Evolutionary conservation across 2,329 filamentous ascomycete genomes (phyloP), one percentile per base, ranked within the genome.

Genomic region (Botrytis hyacinthi): DNA sequence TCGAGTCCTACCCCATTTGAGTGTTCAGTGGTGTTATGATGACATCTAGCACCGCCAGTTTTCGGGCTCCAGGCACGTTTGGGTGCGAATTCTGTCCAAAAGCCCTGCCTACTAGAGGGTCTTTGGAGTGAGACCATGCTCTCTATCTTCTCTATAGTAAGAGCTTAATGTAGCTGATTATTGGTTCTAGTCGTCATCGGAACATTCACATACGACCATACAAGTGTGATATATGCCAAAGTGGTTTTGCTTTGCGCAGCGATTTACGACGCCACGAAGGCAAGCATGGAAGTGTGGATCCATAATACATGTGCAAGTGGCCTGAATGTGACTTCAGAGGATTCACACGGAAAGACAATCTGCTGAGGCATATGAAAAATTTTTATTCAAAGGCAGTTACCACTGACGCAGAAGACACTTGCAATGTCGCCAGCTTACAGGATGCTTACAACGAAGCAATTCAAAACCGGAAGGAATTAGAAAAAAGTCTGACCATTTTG

Each of bases 251-350:
- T 68, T 70, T 76, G 44, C 74, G 75, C 72, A 63, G 70, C 59
- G 74, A 77, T 63, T 70, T 75, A 51, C 54, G 75, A 67, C 73
- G 75, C 20, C 76, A 77, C 60, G 74, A 73, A 48, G 54, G 65
- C 51, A 76, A 70, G 62, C 75, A 77, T 70, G 68, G 72, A 67
- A 61, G 51, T 9, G 71, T 75, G 20, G 42, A 72, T 42, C 63
- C 76, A n/a, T 71, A 69, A 71, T 76, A 73, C 68, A 73, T 75
- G 59, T 77, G 76, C 61, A 72, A 72, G 71, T 74, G 67, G 74
- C 70, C 73, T 42, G n/a, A 54, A 16, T 54, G 48, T n/a, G 5
- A 16, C 0, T 54, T 54, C 48, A 54, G 6, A 54, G 48, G 26
- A n/a, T 54, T 26, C 0, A 2, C 12, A 3, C 48, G 48, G 12